phyloP scores from a whole-genome alignment of 2,329 filamentous ascomycete genomes.

The Eurotiales sp. region DNA sequence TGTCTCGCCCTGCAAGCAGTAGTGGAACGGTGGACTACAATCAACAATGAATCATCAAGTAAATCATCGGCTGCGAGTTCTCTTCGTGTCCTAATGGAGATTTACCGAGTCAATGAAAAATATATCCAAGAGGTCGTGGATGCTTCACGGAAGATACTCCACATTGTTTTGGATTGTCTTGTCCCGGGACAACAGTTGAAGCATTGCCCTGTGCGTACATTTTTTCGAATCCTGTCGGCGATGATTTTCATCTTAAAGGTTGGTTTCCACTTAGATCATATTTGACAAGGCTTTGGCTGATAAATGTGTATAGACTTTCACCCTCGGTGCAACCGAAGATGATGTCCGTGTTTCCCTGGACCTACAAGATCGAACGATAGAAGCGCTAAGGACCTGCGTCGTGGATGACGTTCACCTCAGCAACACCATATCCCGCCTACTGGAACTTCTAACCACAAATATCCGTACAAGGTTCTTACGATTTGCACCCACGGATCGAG shows the following conservation, averaged over 20 bases:
- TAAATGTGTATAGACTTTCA: slow-evolving; percentile 49
- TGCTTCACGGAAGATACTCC: slow-evolving; percentile 58
- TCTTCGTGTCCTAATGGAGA: slow-evolving; percentile 39
- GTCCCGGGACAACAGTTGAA: slow-evolving; percentile 57
- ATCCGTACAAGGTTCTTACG: slow-evolving; percentile 58
- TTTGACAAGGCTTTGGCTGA: slow-evolving; percentile 14
- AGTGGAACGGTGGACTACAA: slow-evolving; percentile 83
- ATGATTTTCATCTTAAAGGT: slow-evolving; percentile 64
- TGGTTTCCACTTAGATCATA: slow-evolving; percentile 16
- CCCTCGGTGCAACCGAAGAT: slow-evolving; percentile 59
- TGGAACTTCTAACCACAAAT: slow-evolving; percentile 56
- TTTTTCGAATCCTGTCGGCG: slow-evolving; percentile 61
- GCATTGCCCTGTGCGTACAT: slow-evolving; percentile 61
- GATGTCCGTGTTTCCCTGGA: slow-evolving; percentile 57
- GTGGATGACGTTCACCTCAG: slow-evolving; percentile 65
- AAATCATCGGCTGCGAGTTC: slow-evolving; percentile 30
- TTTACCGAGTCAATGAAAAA: slow-evolving; percentile 56
- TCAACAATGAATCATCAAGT: slow-evolving; percentile 43
- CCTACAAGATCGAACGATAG: slow-evolving; percentile 56
- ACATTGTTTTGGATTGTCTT: slow-evolving; percentile 56
- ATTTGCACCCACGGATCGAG: slow-evolving; percentile 52
- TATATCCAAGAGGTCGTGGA: slow-evolving; percentile 62
- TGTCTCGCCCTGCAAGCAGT: slow-evolving; percentile 91
- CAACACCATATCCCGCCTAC: slow-evolving; percentile 58
- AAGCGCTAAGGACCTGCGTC: slow-evolving; percentile 57